phyloP scores from a whole-genome alignment of 202 grass and related monocot species.

The Saccharum hybrid region DNA sequence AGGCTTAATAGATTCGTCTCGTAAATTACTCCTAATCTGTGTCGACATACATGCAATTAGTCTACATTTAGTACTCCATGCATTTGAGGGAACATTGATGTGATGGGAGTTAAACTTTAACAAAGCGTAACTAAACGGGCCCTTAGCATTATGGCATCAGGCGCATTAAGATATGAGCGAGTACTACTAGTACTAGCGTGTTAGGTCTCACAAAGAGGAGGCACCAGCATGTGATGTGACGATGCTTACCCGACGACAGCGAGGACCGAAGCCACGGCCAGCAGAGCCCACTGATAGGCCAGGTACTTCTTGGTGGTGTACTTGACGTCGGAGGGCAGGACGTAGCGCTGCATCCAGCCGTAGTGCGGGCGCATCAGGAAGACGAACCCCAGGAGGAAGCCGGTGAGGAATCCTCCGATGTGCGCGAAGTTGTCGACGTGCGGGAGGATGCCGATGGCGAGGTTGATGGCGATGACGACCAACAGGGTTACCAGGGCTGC shows the following conservation, averaged over 20 bases:
- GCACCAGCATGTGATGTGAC: conserved; percentile 24
- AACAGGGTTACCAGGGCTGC: conserved; percentile 71
- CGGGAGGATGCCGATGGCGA: conserved; percentile 85
- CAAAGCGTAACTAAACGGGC: too few relatives aligned
- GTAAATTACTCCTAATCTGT: too few relatives aligned
- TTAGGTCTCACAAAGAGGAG: conserved; percentile 6
- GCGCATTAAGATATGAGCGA: not conserved
- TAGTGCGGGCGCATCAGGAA: conserved; percentile 74
- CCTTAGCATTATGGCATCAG: not conserved
- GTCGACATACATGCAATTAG: too few relatives aligned
- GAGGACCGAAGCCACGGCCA: conserved; percentile 51
- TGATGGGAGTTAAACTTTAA: too few relatives aligned
- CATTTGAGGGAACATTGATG: too few relatives aligned
- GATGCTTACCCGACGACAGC: conserved; percentile 65
- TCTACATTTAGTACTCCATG: too few relatives aligned
- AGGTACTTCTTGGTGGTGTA: conserved; percentile 66
- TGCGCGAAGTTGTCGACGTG: conserved; percentile 94
- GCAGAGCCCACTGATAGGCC: conserved; percentile 65
- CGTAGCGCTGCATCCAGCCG: conserved; percentile 68
- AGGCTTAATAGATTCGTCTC: too few relatives aligned
- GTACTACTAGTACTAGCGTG: not conserved
- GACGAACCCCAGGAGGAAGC: conserved; percentile 87
- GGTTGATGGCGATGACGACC: conserved; percentile 73
- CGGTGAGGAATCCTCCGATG: conserved; percentile 82
- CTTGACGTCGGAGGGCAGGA: conserved; percentile 56